Evolutionary conservation across 1,284 basidiomycete genomes (phyloP), one percentile per base, ranked within the genome.

Genomic region (Ustilago sp.): DNA sequence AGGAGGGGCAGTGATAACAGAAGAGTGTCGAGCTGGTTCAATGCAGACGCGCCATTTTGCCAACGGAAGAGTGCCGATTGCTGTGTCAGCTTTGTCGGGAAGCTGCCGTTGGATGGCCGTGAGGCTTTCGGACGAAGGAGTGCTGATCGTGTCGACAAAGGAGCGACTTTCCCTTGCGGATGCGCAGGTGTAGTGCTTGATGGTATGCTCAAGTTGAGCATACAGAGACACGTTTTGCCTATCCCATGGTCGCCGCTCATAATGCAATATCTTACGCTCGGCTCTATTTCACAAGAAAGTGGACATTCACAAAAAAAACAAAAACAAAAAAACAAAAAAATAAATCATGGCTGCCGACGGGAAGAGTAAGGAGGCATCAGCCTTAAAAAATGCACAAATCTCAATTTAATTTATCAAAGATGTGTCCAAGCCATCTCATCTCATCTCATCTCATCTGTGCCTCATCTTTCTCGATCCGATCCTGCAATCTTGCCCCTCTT

Each of bases 221-320:
- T 6, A 19, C 9, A 23, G 45, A 28, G 31, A 32, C 48, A 50
- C 28, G 48, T 50, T 50, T 31, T 50, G 23, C 48, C 48, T 50
- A 50, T 50, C 48, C 48, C 8, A 50, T 50, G 48, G 48, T 50
- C 48, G 13, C n/a, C 45, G 45, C 45, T 48, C n/a, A 48, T 48
- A 48, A 48, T 48, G 45, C 19, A 50, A 31, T 50, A 50, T 50
- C 48, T 28, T 50, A 50, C 48, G 8, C 48, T 50, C 6, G 9
- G 11, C 7, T 32, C 0, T 31, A 31, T 50, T 32, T 31, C 48
- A 50, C 48, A 28, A 32, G 48, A 31, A 50, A 50, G 48, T 31
- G 1, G 45, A 28, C 23, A 31, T 23, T 23, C 19, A 48, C 1
- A 19, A 48, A 11, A 23, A 31, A 4, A 6, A 23, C n/a, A n/a